A percentile compares a stretch with the other conserved stretches of the same genome.
Conservation (phyloP, 2,329 filamentous ascomycete species). For the Zasmidium angulare region DNA sequence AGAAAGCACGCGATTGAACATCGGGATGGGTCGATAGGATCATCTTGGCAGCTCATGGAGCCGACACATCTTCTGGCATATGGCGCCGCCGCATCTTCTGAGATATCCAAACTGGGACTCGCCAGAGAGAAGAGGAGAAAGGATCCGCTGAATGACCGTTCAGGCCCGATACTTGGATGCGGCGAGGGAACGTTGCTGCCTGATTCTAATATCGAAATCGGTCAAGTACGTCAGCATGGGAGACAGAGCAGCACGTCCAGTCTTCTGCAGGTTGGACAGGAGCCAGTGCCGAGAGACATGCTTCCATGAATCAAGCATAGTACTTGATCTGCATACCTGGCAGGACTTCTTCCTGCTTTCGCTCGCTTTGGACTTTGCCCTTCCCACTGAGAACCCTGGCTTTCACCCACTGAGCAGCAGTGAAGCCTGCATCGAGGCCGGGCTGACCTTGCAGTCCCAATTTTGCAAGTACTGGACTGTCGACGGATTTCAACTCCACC, state of each 20-base stretch:
- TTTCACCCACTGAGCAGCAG: conserved; percentile 3
- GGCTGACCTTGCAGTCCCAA: conserved; percentile 4
- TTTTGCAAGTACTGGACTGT: conserved; percentile 10
- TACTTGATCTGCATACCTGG: conserved; percentile 2
- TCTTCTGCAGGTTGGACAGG: background rate
- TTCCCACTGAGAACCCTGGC: background rate
- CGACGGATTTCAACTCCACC: conserved; percentile 9
- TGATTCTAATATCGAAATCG: background rate
- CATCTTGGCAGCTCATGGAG: conserved; percentile 3
- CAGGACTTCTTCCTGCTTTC: conserved; percentile 6
- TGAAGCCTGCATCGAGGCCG: conserved; percentile 2
- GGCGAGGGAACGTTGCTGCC: conserved; percentile 4
- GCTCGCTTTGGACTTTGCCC: conserved; percentile 4
- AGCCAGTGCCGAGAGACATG: background rate
- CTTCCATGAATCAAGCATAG: background rate
- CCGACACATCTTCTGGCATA: conserved; percentile 4
- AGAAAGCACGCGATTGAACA: background rate
- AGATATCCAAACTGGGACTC: background rate
- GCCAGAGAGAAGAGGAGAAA: background rate
- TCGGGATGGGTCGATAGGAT: background rate
- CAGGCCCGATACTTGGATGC: conserved; percentile 3
- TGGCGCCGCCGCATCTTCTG: background rate
- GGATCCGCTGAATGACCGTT: background rate
- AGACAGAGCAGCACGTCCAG: background rate
- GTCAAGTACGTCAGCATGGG: background rate